Evolutionary conservation across 2,329 filamentous ascomycete species (phyloP), one percentile per base, ranked within the genome.

Genomic region (Emmonsia crescens): DNA sequence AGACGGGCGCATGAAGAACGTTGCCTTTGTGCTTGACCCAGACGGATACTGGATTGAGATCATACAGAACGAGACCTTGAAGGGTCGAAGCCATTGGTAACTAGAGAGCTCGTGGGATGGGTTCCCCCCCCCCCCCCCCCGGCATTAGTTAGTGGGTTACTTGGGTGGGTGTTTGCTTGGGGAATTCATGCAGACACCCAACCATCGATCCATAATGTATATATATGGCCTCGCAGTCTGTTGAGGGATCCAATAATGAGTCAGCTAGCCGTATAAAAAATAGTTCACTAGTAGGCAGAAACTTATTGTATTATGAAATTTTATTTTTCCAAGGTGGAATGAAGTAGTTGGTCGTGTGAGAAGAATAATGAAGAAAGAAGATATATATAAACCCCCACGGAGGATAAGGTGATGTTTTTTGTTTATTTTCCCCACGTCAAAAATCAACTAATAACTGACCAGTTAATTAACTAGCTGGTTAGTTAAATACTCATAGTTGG

Each of bases 11-110:
- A 96, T 96, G 92, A 93, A 89, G 82, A 90, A 94, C 66, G 87
- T 97, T 60, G 94, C 94, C 0, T 97, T 97, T 72, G 77, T 97
- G 55, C 79, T 96, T 56, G 93, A 93, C 68, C 91, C 92, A 0
- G 91, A 96, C 75, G 84, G 83, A 57, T 96, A 95, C 77, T 95
- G 89, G 89, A 82, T 78, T 63, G 84, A 85, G 72, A 75, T 87
- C 40, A 78, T 96, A 58, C 90, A 96, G 78, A 96, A 96, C 69
- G 73, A 79, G 68, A 66, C 66, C 3, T 64, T 78, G 61, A 78
- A 78, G 70, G 75, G 72, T 60, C 75, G 72, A 62, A 70, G 69
- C 66, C 72, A 78, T 66, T 76, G 74, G 74, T 76, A n/a, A n/a
- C n/a, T n/a, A 68, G 54, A 55, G 21, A 3, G 44, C n/a, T 1